phyloP scores from a whole-genome alignment of 352 stramenopile species.

The Globisporangium megalacanthum region DNA sequence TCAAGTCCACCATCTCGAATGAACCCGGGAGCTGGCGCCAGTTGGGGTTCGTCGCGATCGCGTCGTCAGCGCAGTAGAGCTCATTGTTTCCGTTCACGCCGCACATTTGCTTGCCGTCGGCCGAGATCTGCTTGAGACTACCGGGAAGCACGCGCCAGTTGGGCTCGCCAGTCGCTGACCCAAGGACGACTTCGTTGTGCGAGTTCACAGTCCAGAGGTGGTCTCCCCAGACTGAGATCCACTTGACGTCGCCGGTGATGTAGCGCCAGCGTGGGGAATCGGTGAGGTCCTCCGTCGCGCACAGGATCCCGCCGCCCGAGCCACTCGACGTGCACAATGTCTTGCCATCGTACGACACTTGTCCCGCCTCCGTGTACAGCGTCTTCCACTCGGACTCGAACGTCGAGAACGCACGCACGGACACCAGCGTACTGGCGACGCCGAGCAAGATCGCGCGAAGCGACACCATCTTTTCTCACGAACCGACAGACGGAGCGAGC shows the following conservation, averaged over 20 bases:
- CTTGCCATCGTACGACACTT: slow-evolving; percentile 15
- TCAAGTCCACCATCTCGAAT: slow-evolving; percentile 19
- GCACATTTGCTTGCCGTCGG: slow-evolving; percentile 31
- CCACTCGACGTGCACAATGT: slow-evolving; percentile 12
- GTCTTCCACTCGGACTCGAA: slow-evolving; percentile 7
- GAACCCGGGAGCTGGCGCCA: slow-evolving; percentile 22
- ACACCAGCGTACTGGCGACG: background rate
- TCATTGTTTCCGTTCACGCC: slow-evolving; percentile 15
- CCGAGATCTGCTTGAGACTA: slow-evolving; percentile 19
- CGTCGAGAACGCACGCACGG: background rate
- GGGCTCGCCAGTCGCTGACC: slow-evolving; percentile 2
- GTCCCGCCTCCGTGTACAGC: background rate
- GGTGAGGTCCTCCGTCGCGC: slow-evolving; percentile 5
- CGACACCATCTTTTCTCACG: slow-evolving; percentile 7
- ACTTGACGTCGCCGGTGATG: slow-evolving; percentile 3
- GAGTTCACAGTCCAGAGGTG: slow-evolving; percentile 19
- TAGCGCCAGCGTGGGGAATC: background rate
- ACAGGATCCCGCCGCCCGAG: slow-evolving; percentile 2
- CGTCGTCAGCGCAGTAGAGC: slow-evolving; percentile 20
- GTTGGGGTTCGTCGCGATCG: slow-evolving; percentile 18
- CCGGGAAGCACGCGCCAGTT: slow-evolving; percentile 14
- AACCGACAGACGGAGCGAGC: too few relatives aligned
- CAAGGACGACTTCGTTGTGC: slow-evolving; percentile 16
- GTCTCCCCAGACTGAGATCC: slow-evolving; percentile 18
- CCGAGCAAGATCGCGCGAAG: slow-evolving; percentile 9